phyloP scores from a whole-genome alignment of 2,329 filamentous ascomycete species.

The Chalara sp. region DNA sequence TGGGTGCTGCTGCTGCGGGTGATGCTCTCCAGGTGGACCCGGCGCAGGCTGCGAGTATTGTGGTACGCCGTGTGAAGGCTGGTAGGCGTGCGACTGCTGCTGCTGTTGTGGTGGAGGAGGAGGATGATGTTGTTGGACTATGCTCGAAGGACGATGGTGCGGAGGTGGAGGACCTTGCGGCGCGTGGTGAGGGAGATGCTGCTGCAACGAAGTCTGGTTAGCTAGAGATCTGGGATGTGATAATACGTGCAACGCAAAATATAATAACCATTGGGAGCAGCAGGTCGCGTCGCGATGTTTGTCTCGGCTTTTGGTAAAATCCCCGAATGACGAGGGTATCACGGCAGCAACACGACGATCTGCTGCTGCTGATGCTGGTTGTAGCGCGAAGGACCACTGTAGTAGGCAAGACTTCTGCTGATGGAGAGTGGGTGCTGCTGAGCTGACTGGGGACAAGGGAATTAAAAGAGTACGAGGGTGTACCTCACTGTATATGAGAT shows the following conservation, averaged over 20 bases:
- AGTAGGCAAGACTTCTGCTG: slow-evolving; percentile 9
- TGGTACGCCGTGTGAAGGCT: slow-evolving; percentile 56
- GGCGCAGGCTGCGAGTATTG: slow-evolving; percentile 64
- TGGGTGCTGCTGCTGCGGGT: slow-evolving; percentile 66
- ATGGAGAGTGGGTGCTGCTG: slow-evolving; percentile 7
- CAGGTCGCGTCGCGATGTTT: slow-evolving; percentile 26
- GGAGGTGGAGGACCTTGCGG: slow-evolving; percentile 65
- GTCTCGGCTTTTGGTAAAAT: slow-evolving; percentile 13
- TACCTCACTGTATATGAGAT: slow-evolving; percentile 26
- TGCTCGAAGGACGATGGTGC: slow-evolving; percentile 60
- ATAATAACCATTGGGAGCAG: slow-evolving; percentile 27
- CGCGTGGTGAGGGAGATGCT: slow-evolving; percentile 71
- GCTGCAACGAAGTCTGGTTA: slow-evolving; percentile 26
- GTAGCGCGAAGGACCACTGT: slow-evolving; percentile 8
- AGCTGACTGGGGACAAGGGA: slow-evolving; percentile 16
- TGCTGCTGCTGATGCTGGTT: slow-evolving; percentile 21
- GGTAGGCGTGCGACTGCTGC: slow-evolving; percentile 61
- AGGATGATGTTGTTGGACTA: slow-evolving; percentile 64
- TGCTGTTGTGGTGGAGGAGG: slow-evolving; percentile 49
- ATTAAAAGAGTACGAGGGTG: slow-evolving; percentile 20
- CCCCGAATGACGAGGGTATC: slow-evolving; percentile 26
- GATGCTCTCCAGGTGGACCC: slow-evolving; percentile 51
- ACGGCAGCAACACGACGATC: slow-evolving; percentile 24
- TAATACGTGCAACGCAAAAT: slow-evolving; percentile 10
- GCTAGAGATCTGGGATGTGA: too few species aligned